Conservation (phyloP, 352 stramenopile species). For the Elongisporangium senticosum region DNA sequence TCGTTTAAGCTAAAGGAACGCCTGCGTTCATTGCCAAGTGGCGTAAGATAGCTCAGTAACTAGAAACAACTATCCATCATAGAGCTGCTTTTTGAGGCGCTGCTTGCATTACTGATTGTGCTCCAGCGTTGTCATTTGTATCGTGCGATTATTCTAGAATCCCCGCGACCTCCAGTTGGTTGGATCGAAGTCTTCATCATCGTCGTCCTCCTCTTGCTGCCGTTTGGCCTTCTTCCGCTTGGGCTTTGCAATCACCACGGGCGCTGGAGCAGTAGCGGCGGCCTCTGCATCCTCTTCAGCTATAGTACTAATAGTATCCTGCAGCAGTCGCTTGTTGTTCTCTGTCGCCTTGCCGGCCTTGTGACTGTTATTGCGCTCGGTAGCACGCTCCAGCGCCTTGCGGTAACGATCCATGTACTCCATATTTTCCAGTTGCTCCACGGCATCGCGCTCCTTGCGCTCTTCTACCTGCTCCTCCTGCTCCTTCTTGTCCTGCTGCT, state of each 20-base stretch:
- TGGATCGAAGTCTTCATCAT: conserved; percentile 28
- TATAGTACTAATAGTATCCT: neutral
- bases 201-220: conserved; percentile 17
- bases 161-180: conserved; percentile 41
- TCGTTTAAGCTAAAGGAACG: conserved; percentile 19
- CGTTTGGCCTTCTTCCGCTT: conserved; percentile 15
- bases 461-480: conserved; percentile 29
- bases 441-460: conserved; percentile 32
- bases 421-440: conserved; percentile 63
- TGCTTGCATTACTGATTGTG: neutral
- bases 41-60: neutral
- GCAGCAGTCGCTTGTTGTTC: conserved; percentile 16
- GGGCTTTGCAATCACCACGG: conserved; percentile 21
- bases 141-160: conserved; percentile 13
- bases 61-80: neutral
- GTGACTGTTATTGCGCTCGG: conserved; percentile 11
- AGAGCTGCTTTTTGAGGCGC: neutral
- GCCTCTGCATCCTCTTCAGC: conserved; percentile 4
- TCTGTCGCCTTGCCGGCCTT: neutral
- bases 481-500: conserved; percentile 33
- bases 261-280: conserved; percentile 7
- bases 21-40: neutral
- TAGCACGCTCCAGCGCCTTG: conserved; percentile 33
- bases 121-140: neutral
- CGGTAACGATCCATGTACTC: conserved; percentile 61